These are phyloP conservation scores for Aspergillus affinis DNA, from an alignment of 495 filamentous ascomycete genomes.

Conservation along the genomic window DNA sequence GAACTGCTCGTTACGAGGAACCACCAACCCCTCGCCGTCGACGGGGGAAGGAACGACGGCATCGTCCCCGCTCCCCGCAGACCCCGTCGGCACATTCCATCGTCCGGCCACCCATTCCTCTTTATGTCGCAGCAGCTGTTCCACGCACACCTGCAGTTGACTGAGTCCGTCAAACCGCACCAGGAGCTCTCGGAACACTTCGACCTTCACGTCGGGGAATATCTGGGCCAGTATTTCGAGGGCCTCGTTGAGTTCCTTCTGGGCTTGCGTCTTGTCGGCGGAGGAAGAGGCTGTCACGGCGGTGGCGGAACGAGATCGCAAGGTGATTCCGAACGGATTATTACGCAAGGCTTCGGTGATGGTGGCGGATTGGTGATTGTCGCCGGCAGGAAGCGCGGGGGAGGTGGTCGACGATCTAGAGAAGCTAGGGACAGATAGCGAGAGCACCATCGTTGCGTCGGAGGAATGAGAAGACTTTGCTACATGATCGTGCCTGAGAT, in stretches of 20 bases:
- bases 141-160: conserved; percentile 78
- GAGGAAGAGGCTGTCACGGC: conserved; percentile 12
- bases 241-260: conserved; percentile 71
- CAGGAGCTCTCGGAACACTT: conserved; percentile 92
- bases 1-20: conserved; percentile 72
- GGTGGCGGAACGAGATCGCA: conserved; percentile 31
- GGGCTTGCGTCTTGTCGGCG: conserved; percentile 35
- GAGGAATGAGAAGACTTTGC: conserved; percentile 15
- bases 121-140: conserved; percentile 77
- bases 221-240: conserved; percentile 69
- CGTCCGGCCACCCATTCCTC: conserved; percentile 72
- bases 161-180: conserved; percentile 78
- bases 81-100: conserved; percentile 53
- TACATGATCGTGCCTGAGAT: conserved; percentile 33
- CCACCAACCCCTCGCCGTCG: conserved; percentile 25
- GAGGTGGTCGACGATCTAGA: conserved; percentile 34
- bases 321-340: conserved; percentile 43
- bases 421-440: conserved; percentile 42
- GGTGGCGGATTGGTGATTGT: conserved; percentile 34
- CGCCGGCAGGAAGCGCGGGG: conserved; percentile 23
- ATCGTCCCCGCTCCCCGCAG: conserved; percentile 22
- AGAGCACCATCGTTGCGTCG: conserved; percentile 42
- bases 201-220: conserved; percentile 84
- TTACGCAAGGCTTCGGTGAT: conserved; percentile 43
- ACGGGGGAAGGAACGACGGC: conserved; percentile 10